Conservation (phyloP, 768 basidiomycete genomes). For the Guyanaporus albipodus region DNA sequence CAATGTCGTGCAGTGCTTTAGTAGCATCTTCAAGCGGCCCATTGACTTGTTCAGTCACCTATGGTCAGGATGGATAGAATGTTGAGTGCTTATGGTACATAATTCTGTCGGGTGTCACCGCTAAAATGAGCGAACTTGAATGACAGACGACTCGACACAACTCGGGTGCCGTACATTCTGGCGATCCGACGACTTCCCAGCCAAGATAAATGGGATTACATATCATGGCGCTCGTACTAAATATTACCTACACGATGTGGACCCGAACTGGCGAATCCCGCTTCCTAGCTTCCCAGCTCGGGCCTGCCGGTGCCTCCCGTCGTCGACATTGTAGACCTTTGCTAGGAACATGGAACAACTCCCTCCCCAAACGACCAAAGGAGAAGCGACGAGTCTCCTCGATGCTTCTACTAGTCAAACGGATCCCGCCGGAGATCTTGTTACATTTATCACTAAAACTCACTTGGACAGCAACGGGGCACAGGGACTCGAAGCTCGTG, state of each 20-base stretch:
- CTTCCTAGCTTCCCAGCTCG: neutral
- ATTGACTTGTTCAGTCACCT: too few relatives aligned
- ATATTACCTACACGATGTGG: conserved; percentile 10
- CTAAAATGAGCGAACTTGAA: too few relatives aligned
- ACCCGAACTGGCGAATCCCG: conserved; percentile 3
- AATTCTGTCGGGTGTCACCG: too few relatives aligned
- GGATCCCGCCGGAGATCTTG: neutral
- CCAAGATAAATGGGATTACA: neutral
- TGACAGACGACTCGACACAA: neutral
- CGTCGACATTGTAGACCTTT: neutral
- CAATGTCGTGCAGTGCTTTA: too few relatives aligned
- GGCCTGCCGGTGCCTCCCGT: neutral
- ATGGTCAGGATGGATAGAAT: too few relatives aligned
- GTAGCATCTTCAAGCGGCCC: too few relatives aligned
- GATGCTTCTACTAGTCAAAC: neutral
- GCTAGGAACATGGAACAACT: neutral
- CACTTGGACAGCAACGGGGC: neutral
- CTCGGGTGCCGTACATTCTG: conserved; percentile 12
- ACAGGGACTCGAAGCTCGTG: neutral
- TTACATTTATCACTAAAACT: neutral
- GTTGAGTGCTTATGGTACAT: too few relatives aligned
- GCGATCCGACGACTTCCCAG: neutral
- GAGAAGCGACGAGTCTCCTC: neutral
- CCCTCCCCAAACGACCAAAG: neutral
- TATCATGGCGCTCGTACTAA: neutral